Conservation (phyloP, 2,329 filamentous ascomycete species). For the Colletotrichum costaricense region DNA sequence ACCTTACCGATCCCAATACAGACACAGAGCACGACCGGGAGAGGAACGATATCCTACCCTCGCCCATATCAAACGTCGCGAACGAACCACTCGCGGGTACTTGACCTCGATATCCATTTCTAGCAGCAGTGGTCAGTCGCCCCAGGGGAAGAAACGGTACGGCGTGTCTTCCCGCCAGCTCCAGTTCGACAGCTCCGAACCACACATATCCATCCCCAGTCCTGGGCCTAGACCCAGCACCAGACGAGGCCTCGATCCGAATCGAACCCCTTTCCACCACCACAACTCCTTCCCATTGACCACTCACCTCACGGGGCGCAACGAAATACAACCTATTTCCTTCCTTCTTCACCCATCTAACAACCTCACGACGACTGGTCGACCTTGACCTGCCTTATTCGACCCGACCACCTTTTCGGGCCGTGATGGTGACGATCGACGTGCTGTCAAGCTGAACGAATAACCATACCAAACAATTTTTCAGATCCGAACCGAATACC, state of each 20-base stretch:
- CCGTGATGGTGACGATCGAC: slow-evolving; percentile 30
- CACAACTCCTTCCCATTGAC: slow-evolving; percentile 17
- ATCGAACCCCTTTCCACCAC: slow-evolving; percentile 22
- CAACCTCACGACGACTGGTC: background rate
- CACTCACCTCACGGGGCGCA: slow-evolving; percentile 18
- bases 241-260: slow-evolving; percentile 28
- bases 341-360: background rate
- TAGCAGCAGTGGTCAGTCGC: background rate
- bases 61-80: background rate
- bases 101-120: too few species aligned
- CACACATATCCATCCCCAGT: background rate
- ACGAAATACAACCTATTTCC: background rate
- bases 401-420: background rate
- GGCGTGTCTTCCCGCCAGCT: background rate
- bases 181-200: background rate
- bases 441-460: slow-evolving; percentile 24
- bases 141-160: background rate
- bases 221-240: background rate
- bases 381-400: background rate
- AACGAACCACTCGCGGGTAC: background rate
- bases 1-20: background rate
- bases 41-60: background rate
- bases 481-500: background rate
- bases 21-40: background rate
- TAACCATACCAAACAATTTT: background rate